Evolutionary conservation across 768 basidiomycete species (phyloP).

Genomic region (Boletus barrowsii): DNA sequence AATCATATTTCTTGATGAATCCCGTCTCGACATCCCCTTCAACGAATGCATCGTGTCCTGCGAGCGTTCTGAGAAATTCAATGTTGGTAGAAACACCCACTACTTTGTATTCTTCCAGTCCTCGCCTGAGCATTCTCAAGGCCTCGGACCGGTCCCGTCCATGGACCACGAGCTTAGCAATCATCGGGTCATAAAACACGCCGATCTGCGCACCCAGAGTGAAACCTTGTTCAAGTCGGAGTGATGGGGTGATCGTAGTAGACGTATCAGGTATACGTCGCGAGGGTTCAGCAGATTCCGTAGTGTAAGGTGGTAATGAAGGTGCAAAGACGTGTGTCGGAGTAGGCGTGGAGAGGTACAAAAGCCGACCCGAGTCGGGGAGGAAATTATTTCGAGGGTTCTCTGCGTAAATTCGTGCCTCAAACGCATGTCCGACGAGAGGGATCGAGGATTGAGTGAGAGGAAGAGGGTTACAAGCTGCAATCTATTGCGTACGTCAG

Average conservation of each 20-base stretch:
- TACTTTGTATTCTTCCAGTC: slow-evolving; percentile 84
- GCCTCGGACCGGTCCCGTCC: slow-evolving; percentile 84
- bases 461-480: slow-evolving; percentile 83
- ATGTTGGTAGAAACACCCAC: slow-evolving; percentile 91
- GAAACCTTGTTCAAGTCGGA: slow-evolving; percentile 92
- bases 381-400: slow-evolving; percentile 91
- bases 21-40: slow-evolving; percentile 85
- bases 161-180: slow-evolving; percentile 88
- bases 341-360: slow-evolving; percentile 77
- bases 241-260: slow-evolving; percentile 46
- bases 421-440: slow-evolving; percentile 89
- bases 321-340: slow-evolving; percentile 71
- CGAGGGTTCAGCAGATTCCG: slow-evolving; percentile 20
- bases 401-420: slow-evolving; percentile 94
- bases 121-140: slow-evolving; percentile 71
- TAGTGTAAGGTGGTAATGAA: slow-evolving; percentile 31
- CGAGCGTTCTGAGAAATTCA: slow-evolving; percentile 78
- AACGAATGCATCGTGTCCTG: slow-evolving; percentile 75
- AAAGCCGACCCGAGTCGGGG: slow-evolving; percentile 81
- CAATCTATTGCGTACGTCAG: slow-evolving; percentile 49
- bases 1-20: slow-evolving; percentile 88
- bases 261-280: slow-evolving; percentile 19
- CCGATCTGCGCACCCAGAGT: slow-evolving; percentile 75
- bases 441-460: slow-evolving; percentile 75
- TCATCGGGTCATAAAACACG: slow-evolving; percentile 90